These are phyloP conservation scores for Wickerhamomyces sp. DNA, from an alignment of 1,139 yeast genomes.

Conservation along the genomic window DNA sequence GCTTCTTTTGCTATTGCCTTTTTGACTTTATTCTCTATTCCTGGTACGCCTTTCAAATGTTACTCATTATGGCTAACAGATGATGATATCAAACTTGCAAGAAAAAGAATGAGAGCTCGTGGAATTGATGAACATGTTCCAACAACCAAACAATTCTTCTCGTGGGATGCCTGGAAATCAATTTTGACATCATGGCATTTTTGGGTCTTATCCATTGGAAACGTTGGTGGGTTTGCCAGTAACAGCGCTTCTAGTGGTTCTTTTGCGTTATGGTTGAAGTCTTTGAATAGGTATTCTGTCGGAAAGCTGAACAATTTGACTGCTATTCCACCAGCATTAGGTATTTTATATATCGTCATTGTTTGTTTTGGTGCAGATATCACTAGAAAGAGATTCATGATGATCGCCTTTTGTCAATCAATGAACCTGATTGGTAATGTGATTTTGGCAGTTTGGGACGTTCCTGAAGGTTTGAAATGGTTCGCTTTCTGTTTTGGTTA, in stretches of 20 bases:
- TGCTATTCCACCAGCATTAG: slow-evolving; percentile 31
- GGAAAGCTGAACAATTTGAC: slow-evolving; percentile 29
- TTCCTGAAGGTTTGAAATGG: slow-evolving; percentile 29
- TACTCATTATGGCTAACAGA: slow-evolving; percentile 53
- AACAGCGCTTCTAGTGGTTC: slow-evolving; percentile 32
- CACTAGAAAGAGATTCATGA: slow-evolving; percentile 30
- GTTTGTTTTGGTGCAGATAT: slow-evolving; percentile 26
- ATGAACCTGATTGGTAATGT: slow-evolving; percentile 34
- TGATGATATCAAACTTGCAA: slow-evolving; percentile 54
- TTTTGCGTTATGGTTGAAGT: slow-evolving; percentile 31
- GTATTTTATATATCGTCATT: slow-evolving; percentile 28
- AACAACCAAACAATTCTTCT: slow-evolving; percentile 23
- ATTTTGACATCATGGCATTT: slow-evolving; percentile 47
- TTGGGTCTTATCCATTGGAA: slow-evolving; percentile 4
- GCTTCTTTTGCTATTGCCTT: slow-evolving; percentile 58
- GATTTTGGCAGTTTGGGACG: slow-evolving; percentile 43
- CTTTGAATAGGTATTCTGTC: slow-evolving; percentile 27
- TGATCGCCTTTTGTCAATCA: slow-evolving; percentile 39
- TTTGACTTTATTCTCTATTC: slow-evolving; percentile 56
- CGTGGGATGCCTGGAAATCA: slow-evolving; percentile 36
- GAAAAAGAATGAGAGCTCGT: slow-evolving; percentile 45
- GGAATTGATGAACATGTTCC: slow-evolving; percentile 28
- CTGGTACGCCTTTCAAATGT: slow-evolving; percentile 66
- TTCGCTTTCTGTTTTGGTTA: slow-evolving; percentile 31
- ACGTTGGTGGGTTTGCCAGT: slow-evolving; percentile 38